phyloP scores from a whole-genome alignment of 2,329 filamentous ascomycete genomes.

The Exophiala alcalophila region DNA sequence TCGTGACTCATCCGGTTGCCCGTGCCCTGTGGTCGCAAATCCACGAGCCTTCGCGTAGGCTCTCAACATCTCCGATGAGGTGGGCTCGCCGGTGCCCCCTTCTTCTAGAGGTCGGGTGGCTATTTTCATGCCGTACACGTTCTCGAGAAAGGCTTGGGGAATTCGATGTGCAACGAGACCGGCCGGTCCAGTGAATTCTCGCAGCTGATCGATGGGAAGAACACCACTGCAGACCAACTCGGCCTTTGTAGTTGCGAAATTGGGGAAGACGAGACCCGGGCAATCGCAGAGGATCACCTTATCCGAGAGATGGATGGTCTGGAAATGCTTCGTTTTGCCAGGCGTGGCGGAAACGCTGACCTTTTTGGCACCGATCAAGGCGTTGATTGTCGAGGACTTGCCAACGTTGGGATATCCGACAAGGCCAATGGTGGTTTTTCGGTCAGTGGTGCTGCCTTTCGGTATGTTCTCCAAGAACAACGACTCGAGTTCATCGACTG shows the following conservation, averaged over 20 bases:
- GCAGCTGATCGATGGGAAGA: constrained; percentile 90
- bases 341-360: constrained; percentile 96
- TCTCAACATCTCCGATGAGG: constrained; percentile 76
- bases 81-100: constrained; percentile 84
- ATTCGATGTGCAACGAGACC: constrained; percentile 80
- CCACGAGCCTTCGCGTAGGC: constrained; percentile 87
- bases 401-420: constrained; percentile 98
- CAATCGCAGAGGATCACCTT: constrained; percentile 94
- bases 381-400: constrained; percentile 99
- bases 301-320: constrained; percentile 91
- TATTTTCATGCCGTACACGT: constrained; percentile 90
- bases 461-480: constrained; percentile 78
- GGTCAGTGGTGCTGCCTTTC: constrained; percentile 47
- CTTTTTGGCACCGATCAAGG: constrained; percentile 96
- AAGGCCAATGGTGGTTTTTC: constrained; percentile 83
- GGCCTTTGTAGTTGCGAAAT: constrained; percentile 94
- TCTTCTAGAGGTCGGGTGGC: constrained; percentile 77
- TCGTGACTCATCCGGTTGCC: constrained; percentile 88
- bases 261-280: constrained; percentile 96
- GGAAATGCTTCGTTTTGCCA: constrained; percentile 98
- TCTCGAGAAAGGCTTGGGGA: constrained; percentile 83
- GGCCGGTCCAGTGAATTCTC: constrained; percentile 85
- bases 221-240: constrained; percentile 95
- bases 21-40: constrained; percentile 78
- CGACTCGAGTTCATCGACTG: constrained; percentile 85